phyloP scores from a whole-genome alignment of 257 asterid genomes.

The Solanum chmielewskii region DNA sequence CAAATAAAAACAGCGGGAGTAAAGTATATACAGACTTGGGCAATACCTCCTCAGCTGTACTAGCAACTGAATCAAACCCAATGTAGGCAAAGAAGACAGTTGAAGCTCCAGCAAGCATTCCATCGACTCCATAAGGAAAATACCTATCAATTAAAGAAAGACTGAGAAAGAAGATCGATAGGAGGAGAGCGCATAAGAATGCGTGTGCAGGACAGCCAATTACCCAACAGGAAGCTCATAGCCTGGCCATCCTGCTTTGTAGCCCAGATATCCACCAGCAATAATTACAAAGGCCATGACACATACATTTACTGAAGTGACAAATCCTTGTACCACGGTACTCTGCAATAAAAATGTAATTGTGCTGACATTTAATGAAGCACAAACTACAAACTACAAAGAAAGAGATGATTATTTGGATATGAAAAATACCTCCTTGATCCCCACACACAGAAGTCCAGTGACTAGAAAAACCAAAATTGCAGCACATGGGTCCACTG shows the following conservation, averaged over 20 bases:
- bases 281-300: slow-evolving; percentile 85
- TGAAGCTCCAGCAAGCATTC: slow-evolving; percentile 99
- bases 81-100: slow-evolving; percentile 91
- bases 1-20: background rate
- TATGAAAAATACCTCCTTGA: slow-evolving; percentile 60
- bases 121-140: slow-evolving; percentile 85
- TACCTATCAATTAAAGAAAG: slow-evolving; percentile 30
- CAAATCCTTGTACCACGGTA: slow-evolving; percentile 80
- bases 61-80: slow-evolving; percentile 96
- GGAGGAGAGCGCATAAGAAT: background rate
- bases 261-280: slow-evolving; percentile 92
- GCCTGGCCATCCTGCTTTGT: slow-evolving; percentile 97
- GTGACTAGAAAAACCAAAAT: slow-evolving; percentile 67
- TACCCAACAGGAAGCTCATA: slow-evolving; percentile 85
- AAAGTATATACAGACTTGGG: background rate
- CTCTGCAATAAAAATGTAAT: slow-evolving; percentile 38
- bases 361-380: background rate
- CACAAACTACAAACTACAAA: background rate
- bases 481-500: slow-evolving; percentile 93
- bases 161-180: background rate
- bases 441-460: slow-evolving; percentile 77
- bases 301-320: slow-evolving; percentile 72
- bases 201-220: background rate
- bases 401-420: background rate
- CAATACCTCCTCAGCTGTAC: slow-evolving; percentile 95